Conservation (phyloP, 23 red algal genomes). For the Gracilaria vermiculophylla region DNA sequence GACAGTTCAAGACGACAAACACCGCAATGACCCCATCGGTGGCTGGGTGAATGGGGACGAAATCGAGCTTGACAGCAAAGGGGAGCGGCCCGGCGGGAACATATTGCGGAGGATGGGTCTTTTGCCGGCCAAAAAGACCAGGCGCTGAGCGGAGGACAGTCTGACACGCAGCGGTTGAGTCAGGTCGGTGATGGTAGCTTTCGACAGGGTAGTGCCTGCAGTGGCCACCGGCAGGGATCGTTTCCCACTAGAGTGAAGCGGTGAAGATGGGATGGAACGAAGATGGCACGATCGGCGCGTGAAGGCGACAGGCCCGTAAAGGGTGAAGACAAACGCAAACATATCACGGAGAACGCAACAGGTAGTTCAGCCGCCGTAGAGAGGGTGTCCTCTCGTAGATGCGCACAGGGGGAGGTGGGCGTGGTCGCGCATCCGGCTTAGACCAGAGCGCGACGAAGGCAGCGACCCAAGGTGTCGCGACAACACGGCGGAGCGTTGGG, state of each 20-base stretch:
- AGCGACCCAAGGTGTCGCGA: no score
- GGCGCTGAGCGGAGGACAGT: not conserved
- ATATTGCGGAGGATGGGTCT: not conserved
- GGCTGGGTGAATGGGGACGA: constrained; percentile 48
- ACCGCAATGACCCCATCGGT: constrained; percentile 41
- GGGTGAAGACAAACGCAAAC: no score
- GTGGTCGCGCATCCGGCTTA: not conserved
- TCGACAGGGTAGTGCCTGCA: no score
- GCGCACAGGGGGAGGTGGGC: not conserved
- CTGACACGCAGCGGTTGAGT: not conserved
- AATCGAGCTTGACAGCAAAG: constrained; percentile 34
- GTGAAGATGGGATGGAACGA: not conserved
- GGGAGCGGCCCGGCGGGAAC: constrained; percentile 35
- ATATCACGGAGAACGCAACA: no score
- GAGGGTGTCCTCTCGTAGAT: not conserved
- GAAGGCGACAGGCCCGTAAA: no score
- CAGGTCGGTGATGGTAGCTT: not conserved
- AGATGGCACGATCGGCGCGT: no score
- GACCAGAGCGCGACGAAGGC: not conserved
- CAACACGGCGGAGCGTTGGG: not conserved
- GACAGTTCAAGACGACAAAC: constrained; percentile 42
- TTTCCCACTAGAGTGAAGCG: not conserved
- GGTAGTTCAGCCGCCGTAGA: no score
- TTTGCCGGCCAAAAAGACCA: not conserved
- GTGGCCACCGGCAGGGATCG: not conserved